A percentile compares a stretch with the other conserved stretches of the same genome.
These are phyloP conservation scores for Halophytophthora batemanensis DNA, from an alignment of 352 stramenopile genomes.

Conservation along the genomic window DNA sequence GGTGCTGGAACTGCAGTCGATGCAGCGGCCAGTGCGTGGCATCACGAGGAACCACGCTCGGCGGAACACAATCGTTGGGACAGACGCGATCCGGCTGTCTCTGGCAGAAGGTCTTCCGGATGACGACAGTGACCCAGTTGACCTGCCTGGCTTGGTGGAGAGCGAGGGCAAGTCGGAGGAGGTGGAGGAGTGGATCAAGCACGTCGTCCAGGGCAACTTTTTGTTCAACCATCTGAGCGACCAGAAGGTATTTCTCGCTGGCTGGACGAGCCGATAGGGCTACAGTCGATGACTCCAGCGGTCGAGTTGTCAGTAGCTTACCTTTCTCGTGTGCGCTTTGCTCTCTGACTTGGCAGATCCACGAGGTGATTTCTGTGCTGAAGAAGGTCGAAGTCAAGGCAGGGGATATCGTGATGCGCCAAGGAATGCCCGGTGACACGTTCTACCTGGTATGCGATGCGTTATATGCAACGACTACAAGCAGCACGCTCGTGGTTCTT, in stretches of 20 bases:
- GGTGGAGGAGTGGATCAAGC: slow-evolving; percentile 83
- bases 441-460: slow-evolving; percentile 87
- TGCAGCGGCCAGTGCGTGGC: slow-evolving; percentile 80
- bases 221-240: slow-evolving; percentile 91
- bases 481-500: not conserved
- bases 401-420: slow-evolving; percentile 89
- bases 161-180: slow-evolving; percentile 62
- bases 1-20: slow-evolving; percentile 78
- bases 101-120: slow-evolving; percentile 57
- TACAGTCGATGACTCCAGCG: not conserved
- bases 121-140: slow-evolving; percentile 17
- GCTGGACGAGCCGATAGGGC: not conserved
- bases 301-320: not conserved
- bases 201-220: slow-evolving; percentile 90
- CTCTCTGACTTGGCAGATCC: slow-evolving; percentile 30
- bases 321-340: not conserved
- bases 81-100: slow-evolving; percentile 77
- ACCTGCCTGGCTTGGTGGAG: slow-evolving; percentile 26
- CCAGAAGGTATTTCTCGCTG: slow-evolving; percentile 52
- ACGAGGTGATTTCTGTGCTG: slow-evolving; percentile 87
- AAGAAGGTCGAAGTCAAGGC: slow-evolving; percentile 76
- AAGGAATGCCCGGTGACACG: slow-evolving; percentile 90
- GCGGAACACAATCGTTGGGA: slow-evolving; percentile 83
- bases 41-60: slow-evolving; percentile 58
- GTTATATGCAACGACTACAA: not conserved